phyloP scores from a whole-genome alignment of 768 basidiomycete species.

The Suillus variegatus region DNA sequence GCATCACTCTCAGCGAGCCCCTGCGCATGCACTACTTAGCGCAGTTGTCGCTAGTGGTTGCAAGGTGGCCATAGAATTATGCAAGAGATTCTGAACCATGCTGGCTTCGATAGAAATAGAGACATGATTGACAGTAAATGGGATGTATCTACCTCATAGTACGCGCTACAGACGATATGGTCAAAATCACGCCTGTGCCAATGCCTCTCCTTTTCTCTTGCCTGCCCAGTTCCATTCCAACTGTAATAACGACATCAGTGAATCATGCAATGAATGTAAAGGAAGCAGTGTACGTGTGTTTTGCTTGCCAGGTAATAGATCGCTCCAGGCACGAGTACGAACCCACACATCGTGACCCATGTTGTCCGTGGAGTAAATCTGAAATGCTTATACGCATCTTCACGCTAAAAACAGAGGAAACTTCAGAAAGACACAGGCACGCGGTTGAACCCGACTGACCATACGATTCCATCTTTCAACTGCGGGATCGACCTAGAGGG shows the following conservation, averaged over 20 bases:
- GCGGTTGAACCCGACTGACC: constrained; percentile 39
- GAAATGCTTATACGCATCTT: constrained; percentile 82
- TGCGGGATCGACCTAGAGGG: constrained; percentile 50
- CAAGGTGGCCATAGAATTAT: constrained; percentile 86
- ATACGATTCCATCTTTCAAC: constrained; percentile 63
- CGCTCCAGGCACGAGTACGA: constrained; percentile 63
- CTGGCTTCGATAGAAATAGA: background rate
- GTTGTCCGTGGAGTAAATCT: constrained; percentile 73
- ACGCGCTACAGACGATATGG: background rate
- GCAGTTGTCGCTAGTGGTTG: constrained; percentile 85
- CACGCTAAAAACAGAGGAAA: constrained; percentile 52
- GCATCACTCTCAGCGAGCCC: constrained; percentile 85
- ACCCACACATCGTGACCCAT: constrained; percentile 59
- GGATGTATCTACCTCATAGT: background rate
- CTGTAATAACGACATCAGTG: constrained; percentile 31
- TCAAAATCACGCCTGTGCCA: constrained; percentile 30
- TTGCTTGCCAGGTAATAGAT: constrained; percentile 46
- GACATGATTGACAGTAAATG: background rate
- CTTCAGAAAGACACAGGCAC: background rate
- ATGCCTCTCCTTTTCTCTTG: constrained; percentile 46
- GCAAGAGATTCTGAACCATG: constrained; percentile 67
- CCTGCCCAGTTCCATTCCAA: constrained; percentile 56
- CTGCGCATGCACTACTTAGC: constrained; percentile 88
- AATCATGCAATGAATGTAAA: constrained; percentile 21
- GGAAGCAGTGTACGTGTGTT: constrained; percentile 36